Base-by-base conservation (phyloP, 768 basidiomycete genomes). In the Amanita subjunquillea region DNA sequence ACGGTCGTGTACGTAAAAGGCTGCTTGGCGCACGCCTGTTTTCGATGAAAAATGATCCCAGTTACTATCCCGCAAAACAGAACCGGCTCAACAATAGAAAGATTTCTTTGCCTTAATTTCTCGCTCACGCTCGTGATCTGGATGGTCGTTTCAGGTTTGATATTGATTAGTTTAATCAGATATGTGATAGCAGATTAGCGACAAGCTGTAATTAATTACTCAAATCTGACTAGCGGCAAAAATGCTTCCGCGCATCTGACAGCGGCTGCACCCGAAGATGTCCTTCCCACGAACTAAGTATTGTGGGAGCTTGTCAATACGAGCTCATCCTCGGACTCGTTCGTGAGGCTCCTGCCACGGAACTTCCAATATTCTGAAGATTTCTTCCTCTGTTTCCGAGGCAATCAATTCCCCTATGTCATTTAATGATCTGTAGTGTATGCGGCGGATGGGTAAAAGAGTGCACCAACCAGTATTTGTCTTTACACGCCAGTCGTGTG, bases 281-380 rank as follows among this genome's bases (percentile, higher is more conserved):
- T 13, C 34, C 17, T 41, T 39, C 13, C 20, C n/a, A 30, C 13
- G 25, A 32, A 15, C 32, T 36, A 39, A 34, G 6, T 17, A n/a
- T 25, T 25, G 25, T 25, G 3, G 6, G 10, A 17, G 17, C 17
- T 17, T 17, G 17, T 17, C 17, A 17, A 17, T 17, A 17, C 17
- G 17, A 17, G 2, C 10, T 37, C 67, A 75, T 12, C 71, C 72
- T 51, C 76, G 61, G 22, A 85, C 74, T 22, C 89, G 79, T 60
- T 91, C 80, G 62, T 83, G 82, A 1, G 90, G 87, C 55, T 85
- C 82, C 61, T 88, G 82, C 87, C 86, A 91, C 2, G 88, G 88
- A 3, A 91, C 84, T 10, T 72, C 75, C 38, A 97, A 69, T 34
- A 83, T 83, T 17, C 72, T 67, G 59, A 96, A 92, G 34, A 97